These are phyloP conservation scores for Rhynchosporium secalis DNA, from an alignment of 2,329 filamentous ascomycete species.

Conservation along the genomic window DNA sequence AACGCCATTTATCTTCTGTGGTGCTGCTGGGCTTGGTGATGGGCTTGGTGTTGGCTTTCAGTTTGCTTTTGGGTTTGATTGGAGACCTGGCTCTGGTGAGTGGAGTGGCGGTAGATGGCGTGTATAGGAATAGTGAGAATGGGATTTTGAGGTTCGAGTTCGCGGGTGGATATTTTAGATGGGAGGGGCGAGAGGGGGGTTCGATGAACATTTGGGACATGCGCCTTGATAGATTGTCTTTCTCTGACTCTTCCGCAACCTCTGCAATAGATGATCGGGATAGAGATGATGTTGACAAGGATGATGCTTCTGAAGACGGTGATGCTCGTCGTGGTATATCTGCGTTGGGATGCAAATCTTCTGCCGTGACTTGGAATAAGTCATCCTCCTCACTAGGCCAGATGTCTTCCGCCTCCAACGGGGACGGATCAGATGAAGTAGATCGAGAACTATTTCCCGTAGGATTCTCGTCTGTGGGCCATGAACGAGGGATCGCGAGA, in stretches of 20 bases:
- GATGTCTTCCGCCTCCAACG: neutral
- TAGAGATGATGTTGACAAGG: neutral
- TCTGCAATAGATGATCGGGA: neutral
- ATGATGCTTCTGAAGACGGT: neutral
- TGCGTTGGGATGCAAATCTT: neutral
- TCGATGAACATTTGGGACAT: conserved; percentile 10
- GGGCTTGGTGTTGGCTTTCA: neutral
- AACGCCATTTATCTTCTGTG: too few relatives aligned
- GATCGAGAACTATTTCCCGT: neutral
- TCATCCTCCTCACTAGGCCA: neutral
- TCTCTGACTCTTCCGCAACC: neutral
- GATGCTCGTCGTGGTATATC: neutral
- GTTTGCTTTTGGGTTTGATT: neutral
- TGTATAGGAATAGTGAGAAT: conserved; percentile 28
- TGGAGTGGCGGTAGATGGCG: neutral
- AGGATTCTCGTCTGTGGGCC: conserved; percentile 21
- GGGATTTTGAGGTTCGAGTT: conserved; percentile 33
- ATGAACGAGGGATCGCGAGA: conserved; percentile 28
- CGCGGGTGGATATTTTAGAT: conserved; percentile 34
- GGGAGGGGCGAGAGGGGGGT: conserved; percentile 20
- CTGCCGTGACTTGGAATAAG: neutral
- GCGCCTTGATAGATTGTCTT: neutral
- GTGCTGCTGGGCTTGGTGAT: neutral
- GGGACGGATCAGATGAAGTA: neutral
- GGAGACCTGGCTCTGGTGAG: neutral